phyloP scores from a whole-genome alignment of 495 filamentous ascomycete species.

The Podospora pseudopauciseta region DNA sequence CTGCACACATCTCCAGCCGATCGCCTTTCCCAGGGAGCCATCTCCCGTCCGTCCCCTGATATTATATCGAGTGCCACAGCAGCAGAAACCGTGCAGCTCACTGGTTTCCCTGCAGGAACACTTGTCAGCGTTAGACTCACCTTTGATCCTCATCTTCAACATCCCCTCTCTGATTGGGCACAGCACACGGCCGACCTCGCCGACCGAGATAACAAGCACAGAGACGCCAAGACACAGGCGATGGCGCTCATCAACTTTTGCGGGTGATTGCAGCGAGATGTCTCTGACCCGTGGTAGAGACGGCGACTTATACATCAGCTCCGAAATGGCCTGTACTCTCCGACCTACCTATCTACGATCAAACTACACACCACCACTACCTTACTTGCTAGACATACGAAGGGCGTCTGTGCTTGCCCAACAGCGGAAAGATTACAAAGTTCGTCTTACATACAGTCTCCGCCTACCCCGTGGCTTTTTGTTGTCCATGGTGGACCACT shows the following conservation, averaged over 20 bases:
- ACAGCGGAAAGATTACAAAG: not conserved
- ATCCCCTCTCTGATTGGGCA: conserved; percentile 2
- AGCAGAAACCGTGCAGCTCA: conserved; percentile 7
- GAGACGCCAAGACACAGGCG: not conserved
- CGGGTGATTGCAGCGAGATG: not conserved
- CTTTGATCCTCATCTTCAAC: conserved; percentile 1
- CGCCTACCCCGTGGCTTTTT: not conserved
- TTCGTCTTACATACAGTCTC: not conserved
- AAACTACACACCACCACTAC: not conserved
- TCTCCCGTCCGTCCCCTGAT: not conserved
- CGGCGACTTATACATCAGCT: not conserved
- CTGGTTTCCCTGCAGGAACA: conserved; percentile 5
- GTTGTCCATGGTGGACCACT: not conserved
- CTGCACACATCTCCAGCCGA: conserved; percentile 1
- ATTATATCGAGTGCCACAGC: conserved; percentile 2
- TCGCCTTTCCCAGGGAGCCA: not conserved
- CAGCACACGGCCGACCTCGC: not conserved
- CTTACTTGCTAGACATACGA: not conserved
- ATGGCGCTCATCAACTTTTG: not conserved
- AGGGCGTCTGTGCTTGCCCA: not conserved
- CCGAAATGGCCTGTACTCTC: not conserved
- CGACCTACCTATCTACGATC: not conserved
- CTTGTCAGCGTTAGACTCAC: not conserved
- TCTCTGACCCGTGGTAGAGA: not conserved
- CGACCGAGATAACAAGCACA: not conserved